Evolutionary conservation across 495 filamentous ascomycete species (phyloP).

Genomic region (Stereocaulon alpinum): DNA sequence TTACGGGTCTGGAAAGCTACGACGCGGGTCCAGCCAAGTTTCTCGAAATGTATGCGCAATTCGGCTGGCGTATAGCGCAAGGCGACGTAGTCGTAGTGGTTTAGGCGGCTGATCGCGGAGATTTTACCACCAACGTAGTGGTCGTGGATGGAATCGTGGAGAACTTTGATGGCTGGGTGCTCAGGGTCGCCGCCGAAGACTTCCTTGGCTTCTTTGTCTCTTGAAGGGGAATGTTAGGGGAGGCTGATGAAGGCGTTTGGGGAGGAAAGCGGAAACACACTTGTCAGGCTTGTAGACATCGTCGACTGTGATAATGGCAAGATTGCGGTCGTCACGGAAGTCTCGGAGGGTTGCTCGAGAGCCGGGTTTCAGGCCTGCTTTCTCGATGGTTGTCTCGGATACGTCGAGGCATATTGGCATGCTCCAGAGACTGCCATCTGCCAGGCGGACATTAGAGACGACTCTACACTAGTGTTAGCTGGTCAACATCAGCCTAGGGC

Average conservation of each 20-base stretch:
- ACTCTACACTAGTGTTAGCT: slow-evolving; percentile 47
- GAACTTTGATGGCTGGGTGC: slow-evolving; percentile 86
- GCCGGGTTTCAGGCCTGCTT: slow-evolving; percentile 63
- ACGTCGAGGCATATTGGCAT: slow-evolving; percentile 96
- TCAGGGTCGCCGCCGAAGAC: slow-evolving; percentile 92
- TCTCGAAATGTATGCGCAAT: slow-evolving; percentile 92
- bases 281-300: slow-evolving; percentile 96
- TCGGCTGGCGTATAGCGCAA: slow-evolving; percentile 93
- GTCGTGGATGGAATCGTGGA: slow-evolving; percentile 67
- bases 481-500: background rate
- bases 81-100: slow-evolving; percentile 98
- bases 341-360: slow-evolving; percentile 79
- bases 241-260: slow-evolving; percentile 17
- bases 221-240: slow-evolving; percentile 34
- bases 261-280: slow-evolving; percentile 40
- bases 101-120: slow-evolving; percentile 83
- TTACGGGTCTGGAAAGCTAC: slow-evolving; percentile 98
- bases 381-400: slow-evolving; percentile 58
- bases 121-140: slow-evolving; percentile 94
- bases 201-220: slow-evolving; percentile 76
- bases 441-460: slow-evolving; percentile 73
- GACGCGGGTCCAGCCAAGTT: slow-evolving; percentile 92
- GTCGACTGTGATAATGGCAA: slow-evolving; percentile 91
- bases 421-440: slow-evolving; percentile 84
- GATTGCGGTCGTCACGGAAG: slow-evolving; percentile 88